These are phyloP conservation scores for Naematelia aurantialba DNA, from an alignment of 768 basidiomycete genomes.

Conservation along the genomic window DNA sequence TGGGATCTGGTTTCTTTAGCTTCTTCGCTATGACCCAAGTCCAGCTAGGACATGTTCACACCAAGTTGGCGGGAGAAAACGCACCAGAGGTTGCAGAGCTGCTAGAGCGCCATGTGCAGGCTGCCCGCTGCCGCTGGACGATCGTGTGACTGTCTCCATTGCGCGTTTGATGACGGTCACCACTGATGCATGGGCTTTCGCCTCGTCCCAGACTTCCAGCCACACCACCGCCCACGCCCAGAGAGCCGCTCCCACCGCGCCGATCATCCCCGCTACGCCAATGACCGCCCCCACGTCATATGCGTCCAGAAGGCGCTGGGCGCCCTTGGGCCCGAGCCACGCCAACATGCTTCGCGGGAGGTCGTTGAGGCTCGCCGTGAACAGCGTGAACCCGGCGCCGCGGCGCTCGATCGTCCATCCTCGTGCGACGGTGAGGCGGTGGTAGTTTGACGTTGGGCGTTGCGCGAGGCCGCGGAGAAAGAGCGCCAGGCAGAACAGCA, in stretches of 20 bases:
- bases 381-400: constrained; percentile 19
- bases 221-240: constrained; percentile 32
- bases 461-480: constrained; percentile 15
- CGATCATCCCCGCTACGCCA: constrained; percentile 17
- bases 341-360: constrained; percentile 22
- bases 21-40: not conserved
- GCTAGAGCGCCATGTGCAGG: constrained; percentile 2
- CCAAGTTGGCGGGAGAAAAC: no score
- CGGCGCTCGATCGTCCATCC: constrained; percentile 22
- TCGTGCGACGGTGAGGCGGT: not conserved
- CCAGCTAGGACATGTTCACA: not conserved
- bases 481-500: constrained; percentile 19
- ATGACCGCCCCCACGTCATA: constrained; percentile 23
- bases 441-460: no score
- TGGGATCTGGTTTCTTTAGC: constrained; percentile 79
- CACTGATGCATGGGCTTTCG: constrained; percentile 25
- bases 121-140: not conserved
- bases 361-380: constrained; percentile 23
- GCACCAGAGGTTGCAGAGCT: constrained; percentile 36
- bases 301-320: constrained; percentile 8
- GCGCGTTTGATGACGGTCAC: constrained; percentile 5
- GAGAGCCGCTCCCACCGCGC: constrained; percentile 9
- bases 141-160: not conserved
- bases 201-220: constrained; percentile 33
- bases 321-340: not conserved